Percentiles rank a stretch among this genome's conserved stretches.
Evolutionary conservation across 2,329 filamentous ascomycete species (phyloP).

Genomic region (Calonectria crousiana): DNA sequence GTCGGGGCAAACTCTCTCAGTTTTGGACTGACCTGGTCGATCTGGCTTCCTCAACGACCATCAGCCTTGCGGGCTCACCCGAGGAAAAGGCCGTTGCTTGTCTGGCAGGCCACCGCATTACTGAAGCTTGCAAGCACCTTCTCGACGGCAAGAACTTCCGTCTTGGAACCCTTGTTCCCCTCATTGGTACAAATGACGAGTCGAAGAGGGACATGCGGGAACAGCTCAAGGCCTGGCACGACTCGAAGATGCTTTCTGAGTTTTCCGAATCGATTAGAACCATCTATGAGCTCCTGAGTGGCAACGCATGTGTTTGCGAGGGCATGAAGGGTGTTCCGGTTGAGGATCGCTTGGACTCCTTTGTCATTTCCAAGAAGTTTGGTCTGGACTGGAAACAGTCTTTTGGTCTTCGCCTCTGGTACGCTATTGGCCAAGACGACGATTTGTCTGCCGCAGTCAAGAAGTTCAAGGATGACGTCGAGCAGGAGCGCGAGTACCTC

Average conservation of each 20-base stretch:
- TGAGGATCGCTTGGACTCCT: constrained; percentile 85
- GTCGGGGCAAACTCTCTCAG: constrained; percentile 74
- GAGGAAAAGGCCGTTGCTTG: constrained; percentile 89
- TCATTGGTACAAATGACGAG: constrained; percentile 80
- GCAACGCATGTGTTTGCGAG: constrained; percentile 86
- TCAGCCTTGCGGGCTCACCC: constrained; percentile 69
- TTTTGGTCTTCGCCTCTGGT: constrained; percentile 93
- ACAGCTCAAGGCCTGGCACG: constrained; percentile 87
- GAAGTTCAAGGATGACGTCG: constrained; percentile 80
- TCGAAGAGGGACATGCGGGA: constrained; percentile 80
- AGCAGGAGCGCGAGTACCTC: constrained; percentile 76
- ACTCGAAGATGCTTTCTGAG: constrained; percentile 86
- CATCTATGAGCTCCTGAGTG: constrained; percentile 89
- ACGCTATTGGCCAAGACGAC: constrained; percentile 77
- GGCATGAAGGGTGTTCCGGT: constrained; percentile 79
- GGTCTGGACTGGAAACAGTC: constrained; percentile 92
- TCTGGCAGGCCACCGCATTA: constrained; percentile 81
- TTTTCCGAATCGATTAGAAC: constrained; percentile 87
- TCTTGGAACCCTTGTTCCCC: constrained; percentile 85
- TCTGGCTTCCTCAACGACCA: constrained; percentile 64
- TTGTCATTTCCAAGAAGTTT: constrained; percentile 87
- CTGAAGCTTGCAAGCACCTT: constrained; percentile 85
- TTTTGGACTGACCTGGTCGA: constrained; percentile 77
- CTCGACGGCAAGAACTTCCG: constrained; percentile 82
- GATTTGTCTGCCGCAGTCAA: constrained; percentile 79